phyloP scores from a whole-genome alignment of 1,284 basidiomycete species.

The Inonotus obliquus region DNA sequence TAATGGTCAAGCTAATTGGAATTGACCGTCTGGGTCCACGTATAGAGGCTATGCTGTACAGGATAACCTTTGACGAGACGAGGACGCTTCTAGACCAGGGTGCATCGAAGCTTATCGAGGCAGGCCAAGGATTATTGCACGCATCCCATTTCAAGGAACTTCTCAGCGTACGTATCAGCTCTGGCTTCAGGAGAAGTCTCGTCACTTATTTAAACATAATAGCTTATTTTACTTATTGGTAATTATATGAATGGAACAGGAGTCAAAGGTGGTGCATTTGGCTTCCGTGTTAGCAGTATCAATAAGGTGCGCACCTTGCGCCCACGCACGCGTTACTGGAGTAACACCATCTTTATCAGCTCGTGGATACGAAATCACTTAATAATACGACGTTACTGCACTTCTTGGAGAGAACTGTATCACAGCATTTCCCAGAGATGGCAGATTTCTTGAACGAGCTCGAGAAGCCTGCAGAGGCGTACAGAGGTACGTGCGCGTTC shows the following conservation, averaged over 20 bases:
- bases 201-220: slow-evolving; percentile 14
- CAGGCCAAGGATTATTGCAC: slow-evolving; percentile 69
- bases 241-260: slow-evolving; percentile 99
- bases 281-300: slow-evolving; percentile 96
- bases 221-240: slow-evolving; percentile 92
- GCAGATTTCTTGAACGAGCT: slow-evolving; percentile 89
- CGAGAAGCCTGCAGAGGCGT: slow-evolving; percentile 86
- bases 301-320: slow-evolving; percentile 67
- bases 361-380: slow-evolving; percentile 96
- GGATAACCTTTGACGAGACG: slow-evolving; percentile 79
- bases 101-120: slow-evolving; percentile 75
- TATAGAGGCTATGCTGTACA: slow-evolving; percentile 93
- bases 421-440: slow-evolving; percentile 85
- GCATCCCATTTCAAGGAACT: slow-evolving; percentile 86
- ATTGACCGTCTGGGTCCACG: slow-evolving; percentile 90
- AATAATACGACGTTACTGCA: slow-evolving; percentile 92
- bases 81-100: slow-evolving; percentile 74
- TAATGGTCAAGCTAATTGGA: slow-evolving; percentile 97
- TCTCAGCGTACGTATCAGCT: slow-evolving; percentile 55
- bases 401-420: slow-evolving; percentile 88
- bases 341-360: slow-evolving; percentile 39
- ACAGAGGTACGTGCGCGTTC: slow-evolving; percentile 60
- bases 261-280: slow-evolving; percentile 95
- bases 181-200: background rate
- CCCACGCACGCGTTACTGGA: background rate